These are phyloP conservation scores for Stipa capillata DNA, from an alignment of 176 grass and related monocot genomes.

Conservation along the genomic window DNA sequence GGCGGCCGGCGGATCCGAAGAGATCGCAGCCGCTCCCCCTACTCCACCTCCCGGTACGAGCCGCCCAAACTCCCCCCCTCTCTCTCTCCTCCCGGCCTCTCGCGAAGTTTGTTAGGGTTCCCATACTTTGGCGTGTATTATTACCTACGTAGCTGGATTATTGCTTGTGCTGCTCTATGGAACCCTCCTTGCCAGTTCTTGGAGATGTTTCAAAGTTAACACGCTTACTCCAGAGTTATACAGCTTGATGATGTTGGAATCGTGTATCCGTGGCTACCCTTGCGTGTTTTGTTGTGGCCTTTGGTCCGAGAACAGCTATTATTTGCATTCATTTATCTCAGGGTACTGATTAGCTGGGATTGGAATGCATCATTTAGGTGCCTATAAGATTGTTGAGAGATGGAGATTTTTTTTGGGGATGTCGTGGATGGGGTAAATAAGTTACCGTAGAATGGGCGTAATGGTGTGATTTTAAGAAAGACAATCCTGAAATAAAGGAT, in stretches of 20 bases:
- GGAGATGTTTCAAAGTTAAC: neutral
- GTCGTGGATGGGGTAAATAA: neutral
- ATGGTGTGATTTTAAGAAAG: neutral
- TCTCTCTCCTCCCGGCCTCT: no score
- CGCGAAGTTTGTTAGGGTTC: neutral
- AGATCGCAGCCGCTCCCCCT: slow-evolving; percentile 32
- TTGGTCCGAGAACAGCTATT: neutral
- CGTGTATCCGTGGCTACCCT: neutral
- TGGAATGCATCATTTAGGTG: neutral
- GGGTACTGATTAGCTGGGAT: neutral
- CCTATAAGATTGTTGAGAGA: neutral
- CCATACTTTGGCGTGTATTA: no score
- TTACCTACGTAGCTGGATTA: neutral
- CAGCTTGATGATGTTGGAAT: neutral
- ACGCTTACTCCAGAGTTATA: neutral
- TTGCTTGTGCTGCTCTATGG: neutral
- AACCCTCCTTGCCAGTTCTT: neutral
- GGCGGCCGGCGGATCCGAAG: slow-evolving; percentile 7
- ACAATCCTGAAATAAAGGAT: neutral
- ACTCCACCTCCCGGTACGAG: slow-evolving; percentile 12
- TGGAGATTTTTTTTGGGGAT: neutral
- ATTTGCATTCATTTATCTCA: neutral
- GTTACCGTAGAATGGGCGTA: neutral
- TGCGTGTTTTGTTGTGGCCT: neutral
- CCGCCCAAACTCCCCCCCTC: no score